Conservation (phyloP, 768 basidiomycete species). For the Pseudohyphozyma bogoriensis region DNA sequence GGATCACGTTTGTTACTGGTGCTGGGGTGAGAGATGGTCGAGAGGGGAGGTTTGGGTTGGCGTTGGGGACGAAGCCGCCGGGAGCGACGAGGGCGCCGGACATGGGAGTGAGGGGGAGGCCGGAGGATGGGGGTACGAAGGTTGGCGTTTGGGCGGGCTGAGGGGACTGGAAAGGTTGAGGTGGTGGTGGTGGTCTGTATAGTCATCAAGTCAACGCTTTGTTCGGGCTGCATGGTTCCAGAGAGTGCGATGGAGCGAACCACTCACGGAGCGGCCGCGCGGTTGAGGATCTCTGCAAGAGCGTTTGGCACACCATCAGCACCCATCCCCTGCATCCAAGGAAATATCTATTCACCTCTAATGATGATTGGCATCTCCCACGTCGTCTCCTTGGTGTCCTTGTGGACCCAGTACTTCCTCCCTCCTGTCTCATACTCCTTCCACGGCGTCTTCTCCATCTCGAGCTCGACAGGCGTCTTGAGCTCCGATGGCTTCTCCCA, state of each 20-base stretch:
- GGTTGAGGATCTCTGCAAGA: conserved; percentile 22
- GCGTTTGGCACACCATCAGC: conserved; percentile 40
- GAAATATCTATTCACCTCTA: conserved; percentile 17
- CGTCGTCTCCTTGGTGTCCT: conserved; percentile 81
- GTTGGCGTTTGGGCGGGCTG: too few species aligned
- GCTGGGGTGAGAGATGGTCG: conserved; percentile 9
- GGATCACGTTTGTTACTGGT: conserved; percentile 71
- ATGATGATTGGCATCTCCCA: conserved; percentile 98
- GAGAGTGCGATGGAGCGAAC: not conserved
- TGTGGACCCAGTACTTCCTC: conserved; percentile 47
- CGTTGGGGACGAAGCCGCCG: conserved; percentile 22
- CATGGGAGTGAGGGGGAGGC: conserved; percentile 11
- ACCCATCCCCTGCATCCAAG: conserved; percentile 71
- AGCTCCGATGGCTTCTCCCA: conserved; percentile 98
- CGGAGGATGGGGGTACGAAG: conserved; percentile 1
- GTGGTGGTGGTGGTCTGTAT: not conserved
- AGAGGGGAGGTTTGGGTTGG: conserved; percentile 18
- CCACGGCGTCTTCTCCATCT: conserved; percentile 46
- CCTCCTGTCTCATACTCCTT: conserved; percentile 56
- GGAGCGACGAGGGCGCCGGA: conserved; percentile 22
- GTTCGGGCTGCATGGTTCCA: too few species aligned
- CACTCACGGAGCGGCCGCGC: conserved; percentile 36
- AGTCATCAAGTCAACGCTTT: too few species aligned
- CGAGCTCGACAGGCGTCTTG: conserved; percentile 65
- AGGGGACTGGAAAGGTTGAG: not conserved